phyloP scores from a whole-genome alignment of 257 asterid species.

The Solanum corneliomulleri region DNA sequence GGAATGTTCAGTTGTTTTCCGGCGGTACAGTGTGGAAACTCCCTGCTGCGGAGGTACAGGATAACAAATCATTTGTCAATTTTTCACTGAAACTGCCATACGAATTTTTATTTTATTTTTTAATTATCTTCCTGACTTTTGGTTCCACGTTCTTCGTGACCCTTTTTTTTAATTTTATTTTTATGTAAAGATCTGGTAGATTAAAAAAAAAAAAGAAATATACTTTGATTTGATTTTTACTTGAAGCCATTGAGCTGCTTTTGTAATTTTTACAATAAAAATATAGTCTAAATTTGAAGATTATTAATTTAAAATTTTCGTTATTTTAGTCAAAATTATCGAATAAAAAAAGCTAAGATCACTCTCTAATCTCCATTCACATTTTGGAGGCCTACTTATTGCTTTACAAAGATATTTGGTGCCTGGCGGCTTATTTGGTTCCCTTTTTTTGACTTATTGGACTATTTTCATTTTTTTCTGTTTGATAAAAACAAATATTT shows the following conservation, averaged over 20 bases:
- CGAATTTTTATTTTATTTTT: not conserved
- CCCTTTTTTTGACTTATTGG: not conserved
- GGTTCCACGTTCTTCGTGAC: not conserved
- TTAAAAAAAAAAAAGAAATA: not conserved
- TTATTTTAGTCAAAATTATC: no score
- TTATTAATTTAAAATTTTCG: no score
- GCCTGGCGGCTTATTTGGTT: not conserved
- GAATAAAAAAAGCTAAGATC: no score
- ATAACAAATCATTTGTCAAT: not conserved
- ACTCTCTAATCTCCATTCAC: not conserved
- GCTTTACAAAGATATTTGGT: not conserved
- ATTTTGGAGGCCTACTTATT: not conserved
- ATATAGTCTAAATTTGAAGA: no score
- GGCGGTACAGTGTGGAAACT: slow-evolving; percentile 23
- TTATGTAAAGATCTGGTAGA: not conserved
- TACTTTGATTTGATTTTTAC: not conserved
- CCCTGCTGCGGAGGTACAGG: slow-evolving; percentile 35
- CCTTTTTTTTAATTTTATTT: not conserved
- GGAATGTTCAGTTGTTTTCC: slow-evolving; percentile 58
- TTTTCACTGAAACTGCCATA: not conserved
- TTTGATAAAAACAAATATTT: not conserved
- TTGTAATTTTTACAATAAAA: no score
- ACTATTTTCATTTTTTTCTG: not conserved
- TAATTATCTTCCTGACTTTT: not conserved
- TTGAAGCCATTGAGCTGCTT: not conserved